Evolutionary conservation across 2,329 filamentous ascomycete genomes (phyloP), one percentile per base, ranked within the genome.

Genomic region (Cercospora sojina): DNA sequence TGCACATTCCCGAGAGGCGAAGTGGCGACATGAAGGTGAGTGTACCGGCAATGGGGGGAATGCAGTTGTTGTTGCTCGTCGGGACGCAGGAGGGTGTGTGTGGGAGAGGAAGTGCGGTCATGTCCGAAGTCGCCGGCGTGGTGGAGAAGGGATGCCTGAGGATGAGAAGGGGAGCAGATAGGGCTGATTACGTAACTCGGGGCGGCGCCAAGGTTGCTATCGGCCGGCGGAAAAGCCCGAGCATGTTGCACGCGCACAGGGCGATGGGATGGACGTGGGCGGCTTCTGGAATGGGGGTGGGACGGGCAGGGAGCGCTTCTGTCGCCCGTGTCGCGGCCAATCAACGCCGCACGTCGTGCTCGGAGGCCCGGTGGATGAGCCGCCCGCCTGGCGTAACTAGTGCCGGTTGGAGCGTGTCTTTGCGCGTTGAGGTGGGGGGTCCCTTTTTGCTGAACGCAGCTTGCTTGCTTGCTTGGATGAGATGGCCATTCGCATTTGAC

Each of bases 241-340:
- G 47, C 20, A 51, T 51, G 18, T 10, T 8, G 47, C 47, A 35
- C 10, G 53, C 13, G 53, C 25, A 18, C 27, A 31, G 25, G 25
- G 29, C 18, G 47, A 51, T 51, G 53, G 53, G n/a, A 25, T 18
- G 41, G 12, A 13, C 27, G 25, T 31, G 35, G 38, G 58, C 23
- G 20, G 9, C 27, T 49, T 56, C 47, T 29, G 31, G 49, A 53
- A 18, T 18, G 12, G 20, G 53, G 31, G 53, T 57, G 53, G 53
- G 53, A 57, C 53, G n/a, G 53, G 27, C 25, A 20, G 53, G 53
- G n/a, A 56, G 25, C 3, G 16, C 8, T 18, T 51, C 51, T 38
- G 25, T 27, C 38, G 56, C 53, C n/a, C 23, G 35, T 16, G 62
- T 47, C 20, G 41, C 38, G 49, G 62, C 62, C 62, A 64, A 64